Percentiles rank a stretch among this genome's conserved stretches.
Conservation (phyloP, 1,139 yeast species). For the Scheffersomyces illinoinensis region DNA sequence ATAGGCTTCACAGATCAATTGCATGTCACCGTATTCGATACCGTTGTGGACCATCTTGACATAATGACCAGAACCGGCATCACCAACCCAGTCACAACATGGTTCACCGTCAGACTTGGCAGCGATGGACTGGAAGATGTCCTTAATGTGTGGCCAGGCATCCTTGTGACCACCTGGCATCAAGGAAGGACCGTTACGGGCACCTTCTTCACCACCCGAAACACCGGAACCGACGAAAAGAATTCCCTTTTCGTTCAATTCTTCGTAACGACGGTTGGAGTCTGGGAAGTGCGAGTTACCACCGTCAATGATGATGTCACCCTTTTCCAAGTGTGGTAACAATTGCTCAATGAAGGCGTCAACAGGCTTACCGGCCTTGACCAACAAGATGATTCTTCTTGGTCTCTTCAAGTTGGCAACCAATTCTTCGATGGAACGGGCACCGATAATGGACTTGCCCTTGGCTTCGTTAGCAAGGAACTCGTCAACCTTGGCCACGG, state of each 20-base stretch:
- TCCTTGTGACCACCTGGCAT: conserved; percentile 99
- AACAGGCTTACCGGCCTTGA: conserved; percentile 96
- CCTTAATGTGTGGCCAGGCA: conserved; percentile 99
- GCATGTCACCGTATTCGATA: conserved; percentile 99
- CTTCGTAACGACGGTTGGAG: conserved; percentile 93
- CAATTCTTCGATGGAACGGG: conserved; percentile 88
- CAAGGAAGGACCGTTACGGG: conserved; percentile 97
- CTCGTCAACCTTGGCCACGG: conserved; percentile 91
- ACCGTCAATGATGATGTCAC: conserved; percentile 98
- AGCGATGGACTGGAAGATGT: conserved; percentile 91
- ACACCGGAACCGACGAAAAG: conserved; percentile 98
- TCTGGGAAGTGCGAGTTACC: conserved; percentile 99
- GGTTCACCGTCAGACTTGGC: conserved; percentile 99
- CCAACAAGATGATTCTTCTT: conserved; percentile 90
- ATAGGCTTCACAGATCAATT: conserved; percentile 96
- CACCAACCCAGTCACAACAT: conserved; percentile 99
- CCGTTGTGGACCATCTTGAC: conserved; percentile 99
- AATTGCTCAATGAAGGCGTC: conserved; percentile 88
- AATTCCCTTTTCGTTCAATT: conserved; percentile 83
- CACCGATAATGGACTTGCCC: conserved; percentile 90
- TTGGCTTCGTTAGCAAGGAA: conserved; percentile 94
- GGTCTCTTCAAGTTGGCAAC: conserved; percentile 92
- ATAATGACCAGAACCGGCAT: conserved; percentile 98
- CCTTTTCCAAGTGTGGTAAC: conserved; percentile 89
- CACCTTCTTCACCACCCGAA: conserved; percentile 99